Conservation (phyloP, 495 filamentous ascomycete species). For the Penicillium pulvis region DNA sequence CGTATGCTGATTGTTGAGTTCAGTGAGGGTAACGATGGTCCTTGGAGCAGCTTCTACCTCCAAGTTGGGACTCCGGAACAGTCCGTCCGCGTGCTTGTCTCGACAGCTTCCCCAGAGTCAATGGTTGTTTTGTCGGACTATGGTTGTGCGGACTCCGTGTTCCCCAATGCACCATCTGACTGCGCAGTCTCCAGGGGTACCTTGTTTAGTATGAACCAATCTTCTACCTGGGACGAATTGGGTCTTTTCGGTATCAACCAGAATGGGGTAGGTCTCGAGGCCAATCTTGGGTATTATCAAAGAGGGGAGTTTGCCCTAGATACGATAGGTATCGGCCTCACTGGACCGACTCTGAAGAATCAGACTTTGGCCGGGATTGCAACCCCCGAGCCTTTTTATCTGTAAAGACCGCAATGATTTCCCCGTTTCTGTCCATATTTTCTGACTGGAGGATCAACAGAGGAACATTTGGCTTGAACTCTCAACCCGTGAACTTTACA, state of each 20-base stretch:
- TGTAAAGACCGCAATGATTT: conserved; percentile 12
- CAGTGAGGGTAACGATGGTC: conserved; percentile 28
- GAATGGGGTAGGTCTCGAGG: conserved; percentile 24
- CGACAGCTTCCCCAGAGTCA: conserved; percentile 27
- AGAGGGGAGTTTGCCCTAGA: conserved; percentile 19
- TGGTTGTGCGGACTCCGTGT: conserved; percentile 23
- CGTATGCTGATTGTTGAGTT: background rate
- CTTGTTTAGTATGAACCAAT: conserved; percentile 20
- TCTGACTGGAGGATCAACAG: conserved; percentile 10
- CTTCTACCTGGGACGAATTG: conserved; percentile 19
- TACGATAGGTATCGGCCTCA: conserved; percentile 15
- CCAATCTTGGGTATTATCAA: conserved; percentile 23
- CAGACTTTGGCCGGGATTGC: conserved; percentile 26
- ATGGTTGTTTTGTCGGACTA: conserved; percentile 26
- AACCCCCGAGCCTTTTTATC: conserved; percentile 22
- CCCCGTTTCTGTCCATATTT: background rate
- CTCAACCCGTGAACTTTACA: conserved; percentile 22
- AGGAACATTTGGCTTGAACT: conserved; percentile 22
- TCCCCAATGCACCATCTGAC: conserved; percentile 15
- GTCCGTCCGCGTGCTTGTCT: conserved; percentile 21
- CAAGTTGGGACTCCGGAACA: conserved; percentile 22
- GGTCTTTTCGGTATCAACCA: conserved; percentile 20
- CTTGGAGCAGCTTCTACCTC: conserved; percentile 27
- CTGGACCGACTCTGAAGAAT: conserved; percentile 17
- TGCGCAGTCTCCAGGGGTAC: conserved; percentile 25